These are phyloP conservation scores for Akanthomyces muscarius DNA, from an alignment of 2,329 filamentous ascomycete species.

Conservation along the genomic window DNA sequence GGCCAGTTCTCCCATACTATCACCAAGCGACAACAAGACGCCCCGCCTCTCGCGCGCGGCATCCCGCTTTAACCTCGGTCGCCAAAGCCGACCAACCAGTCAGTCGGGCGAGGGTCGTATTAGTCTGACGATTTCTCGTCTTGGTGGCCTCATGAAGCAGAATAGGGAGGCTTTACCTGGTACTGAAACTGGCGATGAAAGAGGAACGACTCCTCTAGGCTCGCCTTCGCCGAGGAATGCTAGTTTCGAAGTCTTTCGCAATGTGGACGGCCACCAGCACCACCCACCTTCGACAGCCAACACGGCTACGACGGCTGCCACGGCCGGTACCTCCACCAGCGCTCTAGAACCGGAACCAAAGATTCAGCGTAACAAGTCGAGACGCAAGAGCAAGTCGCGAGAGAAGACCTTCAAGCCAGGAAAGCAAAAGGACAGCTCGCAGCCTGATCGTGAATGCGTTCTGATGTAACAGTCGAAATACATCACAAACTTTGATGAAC, in stretches of 20 bases:
- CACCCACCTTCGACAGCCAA: conserved; percentile 1
- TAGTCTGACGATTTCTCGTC: conserved; percentile 53
- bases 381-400: conserved; percentile 36
- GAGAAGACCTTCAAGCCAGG: conserved; percentile 35
- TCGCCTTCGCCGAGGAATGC: conserved; percentile 26
- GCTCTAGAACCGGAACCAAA: conserved; percentile 22
- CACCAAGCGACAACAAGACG: conserved; percentile 50
- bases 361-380: conserved; percentile 28
- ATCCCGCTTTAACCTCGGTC: conserved; percentile 47
- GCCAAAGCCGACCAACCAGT: conserved; percentile 53
- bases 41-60: conserved; percentile 56
- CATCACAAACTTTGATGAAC: neutral
- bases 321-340: neutral
- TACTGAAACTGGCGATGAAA: conserved; percentile 6
- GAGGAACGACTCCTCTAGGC: conserved; percentile 13
- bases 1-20: conserved; percentile 35
- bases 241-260: conserved; percentile 30
- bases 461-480: conserved; percentile 38
- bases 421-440: conserved; percentile 24
- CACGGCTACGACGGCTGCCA: neutral
- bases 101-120: conserved; percentile 56
- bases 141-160: conserved; percentile 47
- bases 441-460: conserved; percentile 45
- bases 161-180: conserved; percentile 44
- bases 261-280: conserved; percentile 25